Conservation (phyloP, 306 rosid species). For the Vicia sativa region DNA sequence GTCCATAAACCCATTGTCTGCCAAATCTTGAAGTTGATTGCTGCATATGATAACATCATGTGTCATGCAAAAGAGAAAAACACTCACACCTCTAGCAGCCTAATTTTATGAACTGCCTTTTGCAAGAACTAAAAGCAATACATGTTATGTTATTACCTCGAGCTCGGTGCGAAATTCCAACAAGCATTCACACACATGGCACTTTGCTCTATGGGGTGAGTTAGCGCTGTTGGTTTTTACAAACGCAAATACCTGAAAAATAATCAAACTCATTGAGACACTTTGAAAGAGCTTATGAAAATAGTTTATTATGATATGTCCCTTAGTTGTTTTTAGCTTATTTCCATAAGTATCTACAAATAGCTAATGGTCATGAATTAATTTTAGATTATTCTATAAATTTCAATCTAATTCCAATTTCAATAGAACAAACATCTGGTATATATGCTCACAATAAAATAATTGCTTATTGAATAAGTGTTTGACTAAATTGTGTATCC, state of each 20-base stretch:
- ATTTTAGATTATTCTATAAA: neutral
- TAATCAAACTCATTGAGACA: slow-evolving; percentile 26
- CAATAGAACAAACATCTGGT: neutral
- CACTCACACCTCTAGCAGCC: no score
- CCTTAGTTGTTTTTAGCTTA: neutral
- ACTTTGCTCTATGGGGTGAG: slow-evolving; percentile 85
- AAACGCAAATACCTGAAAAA: slow-evolving; percentile 88
- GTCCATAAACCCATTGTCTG: slow-evolving; percentile 88
- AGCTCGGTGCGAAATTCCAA: slow-evolving; percentile 79
- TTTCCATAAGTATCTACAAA: neutral
- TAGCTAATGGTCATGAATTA: neutral
- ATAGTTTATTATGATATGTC: neutral
- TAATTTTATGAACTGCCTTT: neutral
- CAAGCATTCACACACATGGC: slow-evolving; percentile 81
- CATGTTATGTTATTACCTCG: slow-evolving; percentile 61
- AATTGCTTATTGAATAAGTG: slow-evolving; percentile 3
- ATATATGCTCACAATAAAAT: neutral
- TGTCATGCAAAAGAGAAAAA: slow-evolving; percentile 22
- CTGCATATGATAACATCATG: slow-evolving; percentile 50
- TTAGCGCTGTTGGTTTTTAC: slow-evolving; percentile 61
- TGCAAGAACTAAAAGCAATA: slow-evolving; percentile 26
- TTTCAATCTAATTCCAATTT: neutral
- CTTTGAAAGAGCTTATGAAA: neutral
- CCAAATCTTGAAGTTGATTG: slow-evolving; percentile 62
- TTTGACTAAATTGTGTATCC: neutral